These are phyloP conservation scores for Fennellomyces sp. DNA, from an alignment of 371 early-diverging fungal genomes.

Conservation along the genomic window DNA sequence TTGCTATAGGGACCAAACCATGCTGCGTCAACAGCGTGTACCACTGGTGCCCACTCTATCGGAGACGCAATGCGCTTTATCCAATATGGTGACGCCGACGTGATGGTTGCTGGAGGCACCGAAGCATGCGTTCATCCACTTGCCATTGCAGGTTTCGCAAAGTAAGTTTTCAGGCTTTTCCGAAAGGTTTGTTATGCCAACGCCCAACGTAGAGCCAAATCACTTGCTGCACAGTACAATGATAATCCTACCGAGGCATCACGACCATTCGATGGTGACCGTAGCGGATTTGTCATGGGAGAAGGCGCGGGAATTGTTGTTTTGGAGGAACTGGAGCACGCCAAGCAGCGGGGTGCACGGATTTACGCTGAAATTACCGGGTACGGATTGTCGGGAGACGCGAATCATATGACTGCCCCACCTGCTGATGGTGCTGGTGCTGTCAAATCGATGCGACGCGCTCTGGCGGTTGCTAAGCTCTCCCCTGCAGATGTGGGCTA, in stretches of 20 bases:
- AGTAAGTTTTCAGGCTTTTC: constrained; percentile 35
- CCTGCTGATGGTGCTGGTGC: constrained; percentile 89
- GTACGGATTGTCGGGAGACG: constrained; percentile 94
- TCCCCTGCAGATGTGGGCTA: constrained; percentile 74
- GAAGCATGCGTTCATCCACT: constrained; percentile 89
- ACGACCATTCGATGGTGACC: constrained; percentile 86
- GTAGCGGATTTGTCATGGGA: constrained; percentile 95
- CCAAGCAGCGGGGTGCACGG: constrained; percentile 77
- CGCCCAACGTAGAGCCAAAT: constrained; percentile 66
- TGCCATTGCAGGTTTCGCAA: constrained; percentile 88
- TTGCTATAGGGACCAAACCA: constrained; percentile 85
- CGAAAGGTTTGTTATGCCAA: neutral
- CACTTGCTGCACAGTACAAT: constrained; percentile 80
- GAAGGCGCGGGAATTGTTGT: constrained; percentile 95
- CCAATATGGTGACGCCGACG: constrained; percentile 90
- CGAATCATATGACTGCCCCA: constrained; percentile 93
- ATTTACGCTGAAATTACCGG: constrained; percentile 92
- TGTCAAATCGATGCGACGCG: constrained; percentile 81
- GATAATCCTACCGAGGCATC: constrained; percentile 78
- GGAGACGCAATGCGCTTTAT: constrained; percentile 95
- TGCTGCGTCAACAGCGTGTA: constrained; percentile 91
- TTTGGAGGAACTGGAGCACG: constrained; percentile 92
- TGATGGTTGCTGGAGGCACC: constrained; percentile 95
- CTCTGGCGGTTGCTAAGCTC: constrained; percentile 67
- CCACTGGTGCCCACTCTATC: constrained; percentile 93